These are phyloP conservation scores for Carallia pectinifolia DNA, from an alignment of 345 rosid species.

Conservation along the genomic window DNA sequence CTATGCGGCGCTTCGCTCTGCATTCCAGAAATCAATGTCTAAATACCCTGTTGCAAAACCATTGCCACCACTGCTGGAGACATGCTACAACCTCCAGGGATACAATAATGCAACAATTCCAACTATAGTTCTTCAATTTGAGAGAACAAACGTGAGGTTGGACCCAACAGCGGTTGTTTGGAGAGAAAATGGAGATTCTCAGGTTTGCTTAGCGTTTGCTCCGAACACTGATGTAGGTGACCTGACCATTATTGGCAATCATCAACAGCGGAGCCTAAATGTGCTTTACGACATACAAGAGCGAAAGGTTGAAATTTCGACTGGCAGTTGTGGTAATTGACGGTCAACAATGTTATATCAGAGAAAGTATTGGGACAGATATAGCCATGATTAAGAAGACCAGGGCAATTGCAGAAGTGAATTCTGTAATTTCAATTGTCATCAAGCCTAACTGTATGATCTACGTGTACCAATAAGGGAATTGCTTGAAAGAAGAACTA, in stretches of 20 bases:
- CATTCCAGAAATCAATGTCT: conserved; percentile 21
- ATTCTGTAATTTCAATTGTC: too few relatives aligned
- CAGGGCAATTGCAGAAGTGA: too few relatives aligned
- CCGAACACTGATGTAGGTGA: not conserved
- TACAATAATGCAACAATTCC: not conserved
- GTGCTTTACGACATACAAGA: conserved; percentile 4
- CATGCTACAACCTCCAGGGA: conserved; percentile 27
- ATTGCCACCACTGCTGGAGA: not conserved
- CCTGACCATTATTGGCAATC: conserved; percentile 26
- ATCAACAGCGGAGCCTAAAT: conserved; percentile 21
- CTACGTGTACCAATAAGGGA: too few relatives aligned
- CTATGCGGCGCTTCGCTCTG: conserved; percentile 13
- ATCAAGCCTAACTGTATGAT: too few relatives aligned
- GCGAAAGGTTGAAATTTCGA: conserved; percentile 8
- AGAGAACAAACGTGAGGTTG: conserved; percentile 21
- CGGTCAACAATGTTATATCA: too few relatives aligned
- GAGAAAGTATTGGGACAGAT: conserved; percentile 53
- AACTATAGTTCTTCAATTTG: conserved; percentile 25
- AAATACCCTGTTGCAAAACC: not conserved
- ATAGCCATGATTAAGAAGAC: not conserved
- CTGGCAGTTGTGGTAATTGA: conserved; percentile 8
- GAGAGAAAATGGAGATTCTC: conserved; percentile 4
- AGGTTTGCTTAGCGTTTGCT: conserved; percentile 34
- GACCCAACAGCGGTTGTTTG: conserved; percentile 14
- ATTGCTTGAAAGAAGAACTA: too few relatives aligned